Percentiles rank a stretch among this genome's conserved stretches.
Evolutionary conservation across 345 rosid species (phyloP).

Genomic region (Sapria himalayana): DNA sequence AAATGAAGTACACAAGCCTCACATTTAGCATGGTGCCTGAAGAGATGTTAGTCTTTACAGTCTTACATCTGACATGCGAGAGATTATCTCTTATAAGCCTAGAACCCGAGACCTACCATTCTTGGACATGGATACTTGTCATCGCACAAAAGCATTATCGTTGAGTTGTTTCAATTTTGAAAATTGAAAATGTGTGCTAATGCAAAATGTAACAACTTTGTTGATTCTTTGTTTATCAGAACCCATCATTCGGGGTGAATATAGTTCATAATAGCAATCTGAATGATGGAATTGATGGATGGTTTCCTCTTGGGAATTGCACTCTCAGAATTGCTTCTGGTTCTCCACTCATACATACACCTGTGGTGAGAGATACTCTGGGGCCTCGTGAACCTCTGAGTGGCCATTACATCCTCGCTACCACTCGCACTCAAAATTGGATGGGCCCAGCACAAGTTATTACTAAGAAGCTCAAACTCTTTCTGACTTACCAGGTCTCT

Average conservation of each 20-base stretch:
- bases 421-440: slow-evolving; percentile 76
- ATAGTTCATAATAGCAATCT: slow-evolving; percentile 54
- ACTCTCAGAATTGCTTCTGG: slow-evolving; percentile 39
- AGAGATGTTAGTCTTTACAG: no score
- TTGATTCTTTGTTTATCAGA: slow-evolving; percentile 24
- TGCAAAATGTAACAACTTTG: no score
- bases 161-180: no score
- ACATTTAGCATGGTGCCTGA: no score
- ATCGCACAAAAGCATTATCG: no score
- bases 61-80: no score
- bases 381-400: slow-evolving; percentile 45
- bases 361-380: slow-evolving; percentile 63
- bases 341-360: slow-evolving; percentile 65
- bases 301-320: slow-evolving; percentile 92
- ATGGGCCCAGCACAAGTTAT: slow-evolving; percentile 97
- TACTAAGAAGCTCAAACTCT: slow-evolving; percentile 51
- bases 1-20: no score
- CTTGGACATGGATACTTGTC: no score
- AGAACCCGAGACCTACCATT: no score
- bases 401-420: slow-evolving; percentile 48
- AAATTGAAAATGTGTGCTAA: no score
- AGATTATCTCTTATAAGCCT: no score
- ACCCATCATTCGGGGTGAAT: slow-evolving; percentile 52
- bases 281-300: slow-evolving; percentile 35
- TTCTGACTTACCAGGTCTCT: slow-evolving; percentile 74